Conservation (phyloP, 2,329 filamentous ascomycete species). For the Verticillium tricorpus region DNA sequence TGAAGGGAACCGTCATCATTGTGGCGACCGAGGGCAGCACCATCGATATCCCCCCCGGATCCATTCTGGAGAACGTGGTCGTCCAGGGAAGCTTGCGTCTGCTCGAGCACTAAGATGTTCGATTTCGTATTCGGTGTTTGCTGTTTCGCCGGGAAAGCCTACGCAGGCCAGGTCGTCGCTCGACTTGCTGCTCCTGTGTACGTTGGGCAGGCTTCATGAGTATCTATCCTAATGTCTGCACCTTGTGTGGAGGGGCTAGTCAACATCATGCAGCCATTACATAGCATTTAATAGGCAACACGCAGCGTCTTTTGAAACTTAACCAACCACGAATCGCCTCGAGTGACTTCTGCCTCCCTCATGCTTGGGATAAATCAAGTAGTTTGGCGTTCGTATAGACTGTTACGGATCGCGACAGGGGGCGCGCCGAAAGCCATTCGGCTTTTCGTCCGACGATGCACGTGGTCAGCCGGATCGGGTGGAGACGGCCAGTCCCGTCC, state of each 20-base stretch:
- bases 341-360: neutral
- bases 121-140: neutral
- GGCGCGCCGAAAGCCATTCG: neutral
- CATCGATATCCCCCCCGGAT: constrained; percentile 95
- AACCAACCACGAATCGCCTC: neutral
- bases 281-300: constrained; percentile 1
- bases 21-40: constrained; percentile 97
- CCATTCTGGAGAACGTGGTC: constrained; percentile 96
- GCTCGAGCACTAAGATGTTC: constrained; percentile 53
- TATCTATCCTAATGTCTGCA: neutral
- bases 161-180: neutral
- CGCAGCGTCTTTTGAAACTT: neutral
- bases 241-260: neutral
- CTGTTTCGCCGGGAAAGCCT: neutral
- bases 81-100: constrained; percentile 91
- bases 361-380: no score
- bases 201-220: neutral
- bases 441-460: neutral
- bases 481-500: neutral
- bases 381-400: no score
- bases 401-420: neutral
- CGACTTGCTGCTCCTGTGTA: neutral
- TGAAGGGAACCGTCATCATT: constrained; percentile 99
- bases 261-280: neutral
- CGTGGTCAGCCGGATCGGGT: neutral